These are phyloP conservation scores for Rhodotorula sp. DNA, from an alignment of 1,284 basidiomycete genomes.

Conservation along the genomic window DNA sequence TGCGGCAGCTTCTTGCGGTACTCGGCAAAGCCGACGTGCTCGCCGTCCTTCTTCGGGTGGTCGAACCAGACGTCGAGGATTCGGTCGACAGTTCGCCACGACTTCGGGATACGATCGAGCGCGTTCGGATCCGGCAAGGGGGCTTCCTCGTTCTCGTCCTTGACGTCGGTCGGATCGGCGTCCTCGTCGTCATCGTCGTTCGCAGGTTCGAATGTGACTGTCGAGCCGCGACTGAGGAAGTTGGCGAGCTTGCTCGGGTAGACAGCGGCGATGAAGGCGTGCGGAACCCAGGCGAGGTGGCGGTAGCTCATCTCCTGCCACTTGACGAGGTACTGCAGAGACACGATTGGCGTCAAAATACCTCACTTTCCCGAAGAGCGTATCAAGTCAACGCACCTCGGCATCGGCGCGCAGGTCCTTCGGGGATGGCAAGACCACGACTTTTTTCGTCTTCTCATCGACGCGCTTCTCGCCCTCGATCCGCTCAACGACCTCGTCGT, in stretches of 20 bases:
- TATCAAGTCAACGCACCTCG: constrained; percentile 16
- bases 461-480: constrained; percentile 52
- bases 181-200: constrained; percentile 34
- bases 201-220: constrained; percentile 51
- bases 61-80: constrained; percentile 37
- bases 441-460: constrained; percentile 54
- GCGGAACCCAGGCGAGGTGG: constrained; percentile 72
- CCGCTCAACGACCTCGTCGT: constrained; percentile 23
- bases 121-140: constrained; percentile 39
- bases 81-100: constrained; percentile 42
- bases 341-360: not conserved
- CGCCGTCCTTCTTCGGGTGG: constrained; percentile 3
- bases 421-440: constrained; percentile 57
- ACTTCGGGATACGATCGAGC: constrained; percentile 31
- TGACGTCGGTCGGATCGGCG: constrained; percentile 10
- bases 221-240: constrained; percentile 69
- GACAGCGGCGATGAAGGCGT: constrained; percentile 75
- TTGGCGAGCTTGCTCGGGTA: constrained; percentile 64
- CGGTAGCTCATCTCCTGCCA: constrained; percentile 30
- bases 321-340: constrained; percentile 27
- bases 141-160: constrained; percentile 23
- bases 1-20: constrained; percentile 12
- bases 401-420: constrained; percentile 66
- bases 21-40: not conserved
- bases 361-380: not conserved